These are phyloP conservation scores for Fragaria ananassa DNA, from an alignment of 306 rosid genomes.

Conservation along the genomic window DNA sequence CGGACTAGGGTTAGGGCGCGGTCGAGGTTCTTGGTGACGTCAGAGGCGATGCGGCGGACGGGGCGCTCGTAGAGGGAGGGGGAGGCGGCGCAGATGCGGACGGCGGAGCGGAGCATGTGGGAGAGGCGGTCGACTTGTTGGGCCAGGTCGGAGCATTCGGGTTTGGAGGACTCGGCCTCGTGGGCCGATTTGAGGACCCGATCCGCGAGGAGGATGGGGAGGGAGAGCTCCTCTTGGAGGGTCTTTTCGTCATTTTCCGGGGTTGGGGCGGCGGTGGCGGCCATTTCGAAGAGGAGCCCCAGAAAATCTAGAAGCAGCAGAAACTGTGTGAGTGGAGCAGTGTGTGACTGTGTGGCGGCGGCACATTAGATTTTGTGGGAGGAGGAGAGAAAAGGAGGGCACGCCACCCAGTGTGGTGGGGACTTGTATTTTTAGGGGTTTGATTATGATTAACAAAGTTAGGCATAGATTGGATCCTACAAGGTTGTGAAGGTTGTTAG, in stretches of 20 bases:
- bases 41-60: conserved; percentile 59
- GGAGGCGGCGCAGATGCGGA: conserved; percentile 39
- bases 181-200: conserved; percentile 59
- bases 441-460: no score
- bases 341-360: neutral
- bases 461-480: no score
- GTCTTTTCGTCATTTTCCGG: conserved; percentile 34
- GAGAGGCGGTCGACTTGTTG: conserved; percentile 54
- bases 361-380: neutral
- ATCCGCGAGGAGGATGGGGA: conserved; percentile 60
- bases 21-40: conserved; percentile 57
- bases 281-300: neutral
- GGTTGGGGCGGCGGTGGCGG: neutral
- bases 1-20: conserved; percentile 55
- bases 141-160: conserved; percentile 56
- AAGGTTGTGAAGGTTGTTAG: no score
- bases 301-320: neutral
- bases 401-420: neutral
- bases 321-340: neutral
- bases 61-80: conserved; percentile 69
- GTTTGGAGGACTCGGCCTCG: conserved; percentile 61
- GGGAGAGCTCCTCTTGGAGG: conserved; percentile 55
- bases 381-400: neutral
- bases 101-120: conserved; percentile 59
- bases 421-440: neutral